These are phyloP conservation scores for Phoenix dactylifera DNA, from an alignment of 176 grass and related monocot species.

Conservation along the genomic window DNA sequence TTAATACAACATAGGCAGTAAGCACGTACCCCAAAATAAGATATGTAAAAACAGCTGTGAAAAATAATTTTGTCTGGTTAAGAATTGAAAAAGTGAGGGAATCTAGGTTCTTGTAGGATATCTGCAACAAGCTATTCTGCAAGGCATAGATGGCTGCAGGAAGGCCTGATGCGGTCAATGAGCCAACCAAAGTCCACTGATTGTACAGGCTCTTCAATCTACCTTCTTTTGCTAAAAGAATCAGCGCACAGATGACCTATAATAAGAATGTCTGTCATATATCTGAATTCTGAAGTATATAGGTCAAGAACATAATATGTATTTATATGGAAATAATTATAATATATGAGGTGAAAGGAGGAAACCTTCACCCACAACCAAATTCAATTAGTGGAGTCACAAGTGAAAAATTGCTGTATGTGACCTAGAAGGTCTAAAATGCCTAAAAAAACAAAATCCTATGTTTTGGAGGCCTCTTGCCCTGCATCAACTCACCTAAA, in stretches of 20 bases:
- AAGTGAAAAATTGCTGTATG: no score
- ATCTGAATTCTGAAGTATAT: no score
- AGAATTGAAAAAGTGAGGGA: constrained; percentile 97
- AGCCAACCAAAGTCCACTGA: constrained; percentile 61
- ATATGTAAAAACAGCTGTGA: constrained; percentile 87
- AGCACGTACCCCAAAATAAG: constrained; percentile 79
- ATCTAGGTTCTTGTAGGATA: constrained; percentile 98
- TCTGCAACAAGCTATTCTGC: constrained; percentile 91
- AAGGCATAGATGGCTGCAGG: constrained; percentile 93
- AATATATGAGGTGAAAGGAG: no score
- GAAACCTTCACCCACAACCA: no score
- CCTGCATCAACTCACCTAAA: no score
- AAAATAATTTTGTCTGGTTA: constrained; percentile 95
- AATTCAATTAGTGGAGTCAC: no score
- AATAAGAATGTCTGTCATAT: neutral
- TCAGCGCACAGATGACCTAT: constrained; percentile 68
- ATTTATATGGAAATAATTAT: no score
- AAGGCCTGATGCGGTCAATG: constrained; percentile 81
- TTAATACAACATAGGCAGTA: neutral
- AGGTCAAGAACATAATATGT: no score
- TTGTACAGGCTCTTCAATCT: constrained; percentile 50
- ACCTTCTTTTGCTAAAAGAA: constrained; percentile 64
- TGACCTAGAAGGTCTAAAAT: no score
- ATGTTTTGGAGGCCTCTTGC: no score
- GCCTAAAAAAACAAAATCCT: no score